Conservation (phyloP, 176 grass and related monocot species). For the Otatea glauca region DNA sequence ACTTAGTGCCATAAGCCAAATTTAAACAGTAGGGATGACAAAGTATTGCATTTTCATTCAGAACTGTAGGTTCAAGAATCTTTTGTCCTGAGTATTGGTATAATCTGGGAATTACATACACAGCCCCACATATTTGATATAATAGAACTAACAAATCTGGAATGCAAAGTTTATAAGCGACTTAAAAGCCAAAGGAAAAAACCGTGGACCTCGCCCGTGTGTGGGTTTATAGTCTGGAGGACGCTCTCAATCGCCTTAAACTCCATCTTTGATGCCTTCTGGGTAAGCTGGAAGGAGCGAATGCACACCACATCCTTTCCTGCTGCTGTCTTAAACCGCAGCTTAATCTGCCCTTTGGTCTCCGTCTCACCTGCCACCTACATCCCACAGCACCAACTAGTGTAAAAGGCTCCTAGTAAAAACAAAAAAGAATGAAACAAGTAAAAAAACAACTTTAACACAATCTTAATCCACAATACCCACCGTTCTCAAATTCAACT, state of each 20-base stretch:
- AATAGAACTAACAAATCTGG: conserved; percentile 16
- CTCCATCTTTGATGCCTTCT: conserved; percentile 99
- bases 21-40: conserved; percentile 2
- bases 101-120: not conserved
- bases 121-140: not conserved
- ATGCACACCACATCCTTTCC: conserved; percentile 98
- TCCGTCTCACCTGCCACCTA: conserved; percentile 93
- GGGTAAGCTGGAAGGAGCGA: conserved; percentile 94
- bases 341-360: conserved; percentile 91
- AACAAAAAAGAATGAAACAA: not conserved
- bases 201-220: conserved; percentile 71
- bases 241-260: conserved; percentile 98
- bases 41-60: conserved; percentile 2
- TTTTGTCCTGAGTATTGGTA: conserved; percentile 7
- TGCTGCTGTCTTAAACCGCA: conserved; percentile 88
- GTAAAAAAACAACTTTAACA: not conserved
- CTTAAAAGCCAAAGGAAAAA: conserved; percentile 11
- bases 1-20: conserved; percentile 7
- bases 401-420: not conserved
- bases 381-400: conserved; percentile 16
- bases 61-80: conserved; percentile 4
- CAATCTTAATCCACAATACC: conserved; percentile 9
- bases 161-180: conserved; percentile 15
- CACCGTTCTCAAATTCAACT: conserved; percentile 8
- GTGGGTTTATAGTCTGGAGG: conserved; percentile 97